A percentile compares a stretch with the other conserved stretches of the same genome.
Conservation (phyloP, 2,329 filamentous ascomycete species). For the Dendrostoma leiphaemia region DNA sequence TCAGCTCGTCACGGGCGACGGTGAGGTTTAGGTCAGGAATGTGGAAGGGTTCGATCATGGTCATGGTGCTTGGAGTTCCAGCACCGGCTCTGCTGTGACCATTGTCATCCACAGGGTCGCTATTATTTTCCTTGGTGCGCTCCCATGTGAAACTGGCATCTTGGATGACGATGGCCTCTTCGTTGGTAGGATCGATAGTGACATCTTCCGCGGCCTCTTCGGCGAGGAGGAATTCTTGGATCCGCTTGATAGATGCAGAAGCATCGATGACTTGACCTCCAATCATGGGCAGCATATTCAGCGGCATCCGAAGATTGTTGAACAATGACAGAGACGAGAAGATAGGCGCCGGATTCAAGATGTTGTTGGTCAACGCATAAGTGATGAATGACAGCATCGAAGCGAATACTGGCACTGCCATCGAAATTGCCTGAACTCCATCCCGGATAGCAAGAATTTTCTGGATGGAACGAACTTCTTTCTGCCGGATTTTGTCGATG, state of each 20-base stretch:
- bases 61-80: constrained; percentile 47
- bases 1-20: constrained; percentile 68
- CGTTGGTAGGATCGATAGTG: constrained; percentile 46
- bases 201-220: constrained; percentile 75
- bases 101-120: constrained; percentile 43
- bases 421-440: constrained; percentile 72
- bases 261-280: constrained; percentile 83
- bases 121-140: constrained; percentile 48
- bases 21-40: constrained; percentile 63
- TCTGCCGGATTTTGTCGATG: constrained; percentile 65
- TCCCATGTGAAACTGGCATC: constrained; percentile 83
- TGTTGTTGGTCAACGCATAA: constrained; percentile 60
- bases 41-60: constrained; percentile 63
- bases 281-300: constrained; percentile 79
- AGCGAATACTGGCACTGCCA: constrained; percentile 82
- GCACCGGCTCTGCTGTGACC: constrained; percentile 36
- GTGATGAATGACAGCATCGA: constrained; percentile 91
- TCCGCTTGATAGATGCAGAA: constrained; percentile 73
- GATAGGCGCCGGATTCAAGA: constrained; percentile 68
- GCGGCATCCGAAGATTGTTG: constrained; percentile 78
- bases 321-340: constrained; percentile 89
- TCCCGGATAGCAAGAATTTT: constrained; percentile 74
- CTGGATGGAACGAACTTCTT: constrained; percentile 76
- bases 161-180: constrained; percentile 66
- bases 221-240: constrained; percentile 77